Conservation (phyloP, 305 asterid genomes). For the Fraxinus dipetala region DNA sequence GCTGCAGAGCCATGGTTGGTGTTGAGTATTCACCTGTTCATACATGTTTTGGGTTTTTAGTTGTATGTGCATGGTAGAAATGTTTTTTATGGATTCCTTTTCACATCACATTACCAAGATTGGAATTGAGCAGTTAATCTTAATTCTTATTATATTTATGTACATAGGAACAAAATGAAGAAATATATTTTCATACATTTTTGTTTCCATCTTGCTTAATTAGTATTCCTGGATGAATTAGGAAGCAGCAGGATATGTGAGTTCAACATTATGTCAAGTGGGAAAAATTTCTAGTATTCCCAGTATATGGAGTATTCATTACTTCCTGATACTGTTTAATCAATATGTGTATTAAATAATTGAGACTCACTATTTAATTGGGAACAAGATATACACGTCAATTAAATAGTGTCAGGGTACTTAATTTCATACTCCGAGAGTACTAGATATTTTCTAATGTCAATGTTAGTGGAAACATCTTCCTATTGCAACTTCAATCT, state of each 20-base stretch:
- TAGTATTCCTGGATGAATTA: not conserved
- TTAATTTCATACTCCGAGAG: not conserved
- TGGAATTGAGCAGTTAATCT: not conserved
- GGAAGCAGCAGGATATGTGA: not conserved
- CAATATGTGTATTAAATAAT: not conserved
- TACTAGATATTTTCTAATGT: not conserved
- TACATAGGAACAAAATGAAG: not conserved
- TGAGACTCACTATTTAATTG: not conserved
- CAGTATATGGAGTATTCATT: not conserved
- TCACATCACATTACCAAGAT: not conserved
- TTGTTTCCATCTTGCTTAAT: not conserved
- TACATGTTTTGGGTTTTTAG: not conserved
- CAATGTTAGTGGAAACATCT: not conserved
- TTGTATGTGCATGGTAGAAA: not conserved
- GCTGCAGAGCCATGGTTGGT: not conserved
- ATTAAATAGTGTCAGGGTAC: not conserved
- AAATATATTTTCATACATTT: not conserved
- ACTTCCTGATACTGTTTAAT: not conserved
- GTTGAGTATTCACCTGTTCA: not conserved
- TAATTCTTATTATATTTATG: not conserved
- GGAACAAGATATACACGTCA: not conserved
- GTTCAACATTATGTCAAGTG: not conserved
- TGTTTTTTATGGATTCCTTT: not conserved
- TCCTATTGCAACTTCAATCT: conserved; percentile 16
- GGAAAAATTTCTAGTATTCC: not conserved